Conservation (phyloP, 805 yeast genomes). For the Sugiyamaella lignohabitans region DNA sequence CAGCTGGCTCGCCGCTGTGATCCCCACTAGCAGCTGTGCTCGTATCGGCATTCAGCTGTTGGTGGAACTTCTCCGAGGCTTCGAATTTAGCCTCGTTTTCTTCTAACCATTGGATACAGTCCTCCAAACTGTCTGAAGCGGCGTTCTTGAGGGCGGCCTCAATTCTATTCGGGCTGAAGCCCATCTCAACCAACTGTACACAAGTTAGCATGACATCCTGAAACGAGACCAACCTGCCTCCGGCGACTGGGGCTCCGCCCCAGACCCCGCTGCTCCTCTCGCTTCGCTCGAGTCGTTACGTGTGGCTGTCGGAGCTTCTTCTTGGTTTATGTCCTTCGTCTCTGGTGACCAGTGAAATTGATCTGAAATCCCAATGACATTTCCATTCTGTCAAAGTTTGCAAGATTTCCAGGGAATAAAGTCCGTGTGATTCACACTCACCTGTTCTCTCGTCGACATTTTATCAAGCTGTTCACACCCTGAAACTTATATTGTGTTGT, state of each 20-base stretch:
- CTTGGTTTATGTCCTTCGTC: too few relatives aligned
- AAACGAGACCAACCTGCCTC: neutral
- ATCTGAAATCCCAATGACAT: too few relatives aligned
- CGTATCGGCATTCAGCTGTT: neutral
- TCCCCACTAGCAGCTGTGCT: slow-evolving; percentile 7
- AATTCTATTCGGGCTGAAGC: slow-evolving; percentile 28
- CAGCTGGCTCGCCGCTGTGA: neutral
- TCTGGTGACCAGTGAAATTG: too few relatives aligned
- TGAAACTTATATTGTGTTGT: too few relatives aligned
- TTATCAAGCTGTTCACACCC: too few relatives aligned
- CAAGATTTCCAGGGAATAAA: too few relatives aligned
- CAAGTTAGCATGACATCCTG: neutral
- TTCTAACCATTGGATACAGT: slow-evolving; percentile 31
- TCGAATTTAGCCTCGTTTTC: slow-evolving; percentile 22
- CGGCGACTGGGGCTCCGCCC: neutral
- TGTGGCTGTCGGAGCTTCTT: too few relatives aligned
- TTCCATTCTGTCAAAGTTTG: too few relatives aligned
- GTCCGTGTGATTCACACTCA: neutral
- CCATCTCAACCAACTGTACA: slow-evolving; percentile 27
- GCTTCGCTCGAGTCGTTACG: too few relatives aligned
- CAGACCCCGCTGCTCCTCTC: too few relatives aligned
- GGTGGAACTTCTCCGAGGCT: slow-evolving; percentile 14
- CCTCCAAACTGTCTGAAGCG: slow-evolving; percentile 22
- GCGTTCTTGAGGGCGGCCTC: slow-evolving; percentile 27
- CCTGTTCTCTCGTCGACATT: neutral